Base-by-base conservation (phyloP, 2,329 filamentous ascomycete species). In the Epicoccum sorghinum region DNA sequence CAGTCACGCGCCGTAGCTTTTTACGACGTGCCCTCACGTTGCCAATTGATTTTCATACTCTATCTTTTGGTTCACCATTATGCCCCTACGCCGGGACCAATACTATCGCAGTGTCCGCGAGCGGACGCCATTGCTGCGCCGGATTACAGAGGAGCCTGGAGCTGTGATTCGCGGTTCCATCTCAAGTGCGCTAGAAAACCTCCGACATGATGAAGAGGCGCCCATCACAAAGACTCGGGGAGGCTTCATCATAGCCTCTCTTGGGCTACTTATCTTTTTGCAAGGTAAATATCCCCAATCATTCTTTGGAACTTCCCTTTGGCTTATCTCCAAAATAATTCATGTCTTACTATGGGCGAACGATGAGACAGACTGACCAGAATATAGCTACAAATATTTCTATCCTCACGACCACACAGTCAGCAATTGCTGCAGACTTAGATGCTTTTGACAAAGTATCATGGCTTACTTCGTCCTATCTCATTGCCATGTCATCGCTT, bases 391-490 rank as follows among this genome's bases (percentile, higher is more conserved):
- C 83, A 58, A 95, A 95, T 67, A 90, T 93, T 75, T 90, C 87
- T 10, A 86, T 91, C 62, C 87, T 96, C 69, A 90, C 89, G 5
- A 93, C 91, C 51, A 89, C 89, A 1, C 91, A 95, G 75, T 90
- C 87, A 7, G 80, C 81, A 44, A 90, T 96, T 60, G 90, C 90
- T 2, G 83, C 82, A 7, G 90, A 93, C 60, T 79, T 96, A 2
- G 81, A 90, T 73, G 85, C 89, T 1, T 92, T 91, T 66, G 85
- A 87, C 51, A 79, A 86, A 50, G 86, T 86, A 32, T 89, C 86
- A 72, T 96, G 90, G 90, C 91, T 95, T 70, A 91, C 89, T 7
- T 90, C 89, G 29, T 81, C 88, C 2, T 96, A 91, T 69, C 80
- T 95, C 12, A 71, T 75, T 25, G 71, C 74, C 48, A 75, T 75